phyloP scores from a whole-genome alignment of 176 grass and related monocot genomes.

The Chloris gayana region DNA sequence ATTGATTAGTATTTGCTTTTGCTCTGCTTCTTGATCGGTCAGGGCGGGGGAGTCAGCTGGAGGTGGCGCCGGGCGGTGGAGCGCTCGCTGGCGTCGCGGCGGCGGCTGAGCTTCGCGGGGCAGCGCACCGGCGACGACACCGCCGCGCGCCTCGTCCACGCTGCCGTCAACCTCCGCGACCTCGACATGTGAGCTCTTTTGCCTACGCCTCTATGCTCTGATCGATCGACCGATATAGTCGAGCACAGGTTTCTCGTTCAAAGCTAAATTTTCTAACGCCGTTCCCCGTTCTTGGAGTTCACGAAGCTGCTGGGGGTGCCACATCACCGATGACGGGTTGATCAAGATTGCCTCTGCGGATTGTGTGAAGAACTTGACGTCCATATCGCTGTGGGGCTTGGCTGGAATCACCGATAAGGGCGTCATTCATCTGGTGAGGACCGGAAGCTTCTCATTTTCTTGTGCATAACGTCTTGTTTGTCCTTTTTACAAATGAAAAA shows the following conservation, averaged over 20 bases:
- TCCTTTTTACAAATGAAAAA: too few relatives aligned
- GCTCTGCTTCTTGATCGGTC: not conserved
- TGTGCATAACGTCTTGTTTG: not conserved
- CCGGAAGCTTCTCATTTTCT: not conserved
- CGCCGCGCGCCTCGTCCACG: slow-evolving; percentile 68
- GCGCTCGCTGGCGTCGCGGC: slow-evolving; percentile 68
- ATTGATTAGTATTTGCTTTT: not conserved
- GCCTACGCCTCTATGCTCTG: too few relatives aligned
- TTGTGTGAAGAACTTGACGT: slow-evolving; percentile 68
- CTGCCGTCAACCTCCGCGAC: slow-evolving; percentile 79
- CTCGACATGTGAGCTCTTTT: slow-evolving; percentile 72
- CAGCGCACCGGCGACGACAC: slow-evolving; percentile 79
- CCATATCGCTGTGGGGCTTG: slow-evolving; percentile 88
- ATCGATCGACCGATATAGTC: not conserved
- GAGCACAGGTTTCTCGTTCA: not conserved
- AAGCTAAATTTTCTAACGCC: not conserved
- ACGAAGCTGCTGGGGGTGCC: slow-evolving; percentile 87
- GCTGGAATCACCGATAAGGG: slow-evolving; percentile 88
- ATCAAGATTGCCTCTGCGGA: slow-evolving; percentile 70
- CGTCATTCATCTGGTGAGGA: slow-evolving; percentile 73
- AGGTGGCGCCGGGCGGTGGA: slow-evolving; percentile 78
- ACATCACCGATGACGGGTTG: slow-evolving; percentile 76
- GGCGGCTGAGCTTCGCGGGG: slow-evolving; percentile 74
- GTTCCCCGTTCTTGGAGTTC: slow-evolving; percentile 64
- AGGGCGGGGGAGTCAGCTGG: slow-evolving; percentile 77